Evolutionary conservation across 2,329 filamentous ascomycete species (phyloP).

Genomic region (Aspergillus sp.): DNA sequence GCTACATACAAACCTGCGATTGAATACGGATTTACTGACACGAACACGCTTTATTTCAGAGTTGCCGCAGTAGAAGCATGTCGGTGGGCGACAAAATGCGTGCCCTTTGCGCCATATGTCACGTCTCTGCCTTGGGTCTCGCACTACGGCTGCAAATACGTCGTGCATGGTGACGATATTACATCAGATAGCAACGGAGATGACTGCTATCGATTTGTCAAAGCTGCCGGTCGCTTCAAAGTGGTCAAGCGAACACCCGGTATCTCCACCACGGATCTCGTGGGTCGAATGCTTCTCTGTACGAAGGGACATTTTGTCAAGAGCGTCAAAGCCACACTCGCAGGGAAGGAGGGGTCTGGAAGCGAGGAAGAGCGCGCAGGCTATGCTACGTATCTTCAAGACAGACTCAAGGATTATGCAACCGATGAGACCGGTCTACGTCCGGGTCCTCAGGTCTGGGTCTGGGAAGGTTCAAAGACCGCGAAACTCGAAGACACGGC

Average conservation of each 20-base stretch:
- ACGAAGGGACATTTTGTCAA: conserved; percentile 94
- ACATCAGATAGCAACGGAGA: conserved; percentile 91
- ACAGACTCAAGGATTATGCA: conserved; percentile 82
- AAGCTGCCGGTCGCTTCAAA: conserved; percentile 90
- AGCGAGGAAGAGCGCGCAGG: conserved; percentile 67
- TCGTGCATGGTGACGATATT: conserved; percentile 96
- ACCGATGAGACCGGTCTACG: conserved; percentile 80
- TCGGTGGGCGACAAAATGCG: conserved; percentile 85
- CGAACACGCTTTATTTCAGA: conserved; percentile 47
- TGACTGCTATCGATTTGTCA: conserved; percentile 98
- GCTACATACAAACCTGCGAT: background rate
- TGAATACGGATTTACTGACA: conserved; percentile 6
- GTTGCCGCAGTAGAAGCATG: conserved; percentile 91
- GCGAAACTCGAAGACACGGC: conserved; percentile 43
- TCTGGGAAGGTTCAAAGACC: conserved; percentile 63
- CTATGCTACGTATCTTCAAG: conserved; percentile 70
- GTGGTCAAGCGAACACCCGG: conserved; percentile 95
- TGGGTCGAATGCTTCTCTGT: conserved; percentile 94
- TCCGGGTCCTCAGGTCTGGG: conserved; percentile 83
- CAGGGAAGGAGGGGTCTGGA: conserved; percentile 73
- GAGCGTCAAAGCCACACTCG: conserved; percentile 70
- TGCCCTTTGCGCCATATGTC: conserved; percentile 90
- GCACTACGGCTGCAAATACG: conserved; percentile 93
- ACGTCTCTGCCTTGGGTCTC: conserved; percentile 92
- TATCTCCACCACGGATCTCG: conserved; percentile 97